Evolutionary conservation across 176 grass and related monocot genomes (phyloP), one percentile per base, ranked within the genome.

Genomic region (Phragmites australis): DNA sequence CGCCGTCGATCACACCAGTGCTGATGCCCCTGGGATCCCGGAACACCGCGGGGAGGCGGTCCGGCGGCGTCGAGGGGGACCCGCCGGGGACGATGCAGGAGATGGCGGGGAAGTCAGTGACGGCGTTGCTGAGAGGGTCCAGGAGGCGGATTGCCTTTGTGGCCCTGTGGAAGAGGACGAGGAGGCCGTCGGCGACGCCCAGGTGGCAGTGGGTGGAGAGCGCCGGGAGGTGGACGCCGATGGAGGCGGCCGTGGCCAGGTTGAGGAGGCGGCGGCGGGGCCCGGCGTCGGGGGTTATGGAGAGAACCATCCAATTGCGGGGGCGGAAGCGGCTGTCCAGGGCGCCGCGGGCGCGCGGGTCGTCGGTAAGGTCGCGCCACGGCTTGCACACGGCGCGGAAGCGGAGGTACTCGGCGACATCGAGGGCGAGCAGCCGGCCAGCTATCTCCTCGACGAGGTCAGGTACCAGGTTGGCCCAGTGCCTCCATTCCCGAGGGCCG

Each of bases 391-490:
- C 21, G 42, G 42, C 41, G 22, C 22, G 22, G 66, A 47, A 47
- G 42, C 66, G 66, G 66, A 27, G 21, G 42, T 69, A 69, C 66
- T 69, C 66, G 22, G 42, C n/a, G 4, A 69, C 42, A 12, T 70
- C 42, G 13, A 47, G 2, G 43, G 66, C 27, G 66, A 69, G 42
- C 1, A 47, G 66, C 11, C 11, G 42, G n/a, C 11, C 66, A 9
- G 66, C 11, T 2, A 69, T 69, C 1, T 26, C n/a, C 12, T 2
- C 22, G 22, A 27, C 22, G 42, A 69, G 41, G 1, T 47, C 66
- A 13, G 64, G 18, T 0, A 14, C 1, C 37, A 66, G 34, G 39
- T 66, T 22, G 37, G 37, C 3, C 64, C 64, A 42, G 39, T 66
- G 37, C 39, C 64, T 42, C 19, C 56, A 27, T 57, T 25, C 22